Percentiles rank a stretch among this genome's conserved stretches.
Evolutionary conservation across 176 grass and related monocot species (phyloP).

Genomic region (Calamus simplicifolius): DNA sequence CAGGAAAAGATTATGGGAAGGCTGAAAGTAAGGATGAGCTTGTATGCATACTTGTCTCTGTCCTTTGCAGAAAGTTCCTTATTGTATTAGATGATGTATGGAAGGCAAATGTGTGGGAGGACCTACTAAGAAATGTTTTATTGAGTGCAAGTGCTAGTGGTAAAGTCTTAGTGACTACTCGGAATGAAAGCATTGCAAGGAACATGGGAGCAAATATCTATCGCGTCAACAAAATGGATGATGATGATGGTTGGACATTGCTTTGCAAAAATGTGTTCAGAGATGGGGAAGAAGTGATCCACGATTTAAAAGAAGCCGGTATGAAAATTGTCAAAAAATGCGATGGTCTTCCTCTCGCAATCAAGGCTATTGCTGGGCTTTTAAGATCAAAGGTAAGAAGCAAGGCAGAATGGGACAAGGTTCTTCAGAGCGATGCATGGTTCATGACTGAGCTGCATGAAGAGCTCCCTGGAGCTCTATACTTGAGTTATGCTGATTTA

Average conservation of each 20-base stretch:
- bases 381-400: slow-evolving; percentile 38
- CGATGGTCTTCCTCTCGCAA: slow-evolving; percentile 58
- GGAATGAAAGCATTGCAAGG: slow-evolving; percentile 30
- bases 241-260: slow-evolving; percentile 42
- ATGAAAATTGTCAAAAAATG: slow-evolving; percentile 59
- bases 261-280: slow-evolving; percentile 30
- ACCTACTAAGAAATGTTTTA: slow-evolving; percentile 49
- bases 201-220: slow-evolving; percentile 54
- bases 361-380: slow-evolving; percentile 57
- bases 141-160: slow-evolving; percentile 45
- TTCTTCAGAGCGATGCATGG: slow-evolving; percentile 52
- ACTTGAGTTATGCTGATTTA: slow-evolving; percentile 61
- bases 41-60: slow-evolving; percentile 25
- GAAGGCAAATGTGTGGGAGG: slow-evolving; percentile 41
- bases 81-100: slow-evolving; percentile 72
- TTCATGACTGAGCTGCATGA: slow-evolving; percentile 29
- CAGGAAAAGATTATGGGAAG: slow-evolving; percentile 27
- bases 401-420: slow-evolving; percentile 48
- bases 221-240: slow-evolving; percentile 38
- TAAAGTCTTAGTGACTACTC: slow-evolving; percentile 45
- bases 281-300: slow-evolving; percentile 22
- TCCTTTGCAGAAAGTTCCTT: slow-evolving; percentile 54
- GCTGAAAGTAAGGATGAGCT: slow-evolving; percentile 42
- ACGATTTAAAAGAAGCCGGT: slow-evolving; percentile 39
- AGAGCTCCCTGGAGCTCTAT: slow-evolving; percentile 50